These are phyloP conservation scores for Entomortierella parvispora DNA, from an alignment of 192 early-diverging fungal genomes.

Conservation along the genomic window DNA sequence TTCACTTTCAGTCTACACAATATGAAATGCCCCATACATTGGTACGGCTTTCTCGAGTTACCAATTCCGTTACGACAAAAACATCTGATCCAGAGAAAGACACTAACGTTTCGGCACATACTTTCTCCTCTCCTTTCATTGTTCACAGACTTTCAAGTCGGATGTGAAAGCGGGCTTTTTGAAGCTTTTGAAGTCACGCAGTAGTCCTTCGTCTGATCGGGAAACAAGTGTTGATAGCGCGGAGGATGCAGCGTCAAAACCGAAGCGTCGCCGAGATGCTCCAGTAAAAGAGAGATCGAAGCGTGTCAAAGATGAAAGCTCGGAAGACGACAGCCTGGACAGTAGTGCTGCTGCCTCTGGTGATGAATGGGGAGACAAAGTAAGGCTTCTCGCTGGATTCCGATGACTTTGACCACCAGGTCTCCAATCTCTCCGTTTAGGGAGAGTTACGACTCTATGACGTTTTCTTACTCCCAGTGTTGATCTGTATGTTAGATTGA, in stretches of 20 bases:
- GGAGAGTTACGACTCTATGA: not conserved
- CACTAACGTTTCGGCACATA: not conserved
- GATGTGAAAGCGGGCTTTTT: conserved; percentile 39
- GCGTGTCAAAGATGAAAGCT: conserved; percentile 35
- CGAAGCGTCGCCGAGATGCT: conserved; percentile 33
- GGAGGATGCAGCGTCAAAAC: conserved; percentile 16
- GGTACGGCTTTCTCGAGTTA: conserved; percentile 37
- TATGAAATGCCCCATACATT: conserved; percentile 56
- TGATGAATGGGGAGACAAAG: conserved; percentile 37
- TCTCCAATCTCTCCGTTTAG: no score
- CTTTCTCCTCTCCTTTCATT: not conserved
- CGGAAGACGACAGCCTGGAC: conserved; percentile 41
- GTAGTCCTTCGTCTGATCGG: conserved; percentile 16
- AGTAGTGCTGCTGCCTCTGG: conserved; percentile 43
- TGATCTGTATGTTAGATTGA: conserved; percentile 36
- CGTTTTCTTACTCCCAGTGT: not conserved
- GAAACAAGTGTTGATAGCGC: conserved; percentile 33
- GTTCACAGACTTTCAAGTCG: conserved; percentile 28
- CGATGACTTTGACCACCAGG: not conserved
- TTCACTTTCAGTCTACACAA: conserved; percentile 61
- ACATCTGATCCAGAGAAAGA: not conserved
- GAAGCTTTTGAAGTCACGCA: conserved; percentile 25
- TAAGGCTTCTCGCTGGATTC: not conserved
- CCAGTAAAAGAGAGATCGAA: conserved; percentile 40
- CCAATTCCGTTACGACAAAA: not conserved